phyloP scores from a whole-genome alignment of 768 basidiomycete genomes.

The Cystobasidium tubakii region DNA sequence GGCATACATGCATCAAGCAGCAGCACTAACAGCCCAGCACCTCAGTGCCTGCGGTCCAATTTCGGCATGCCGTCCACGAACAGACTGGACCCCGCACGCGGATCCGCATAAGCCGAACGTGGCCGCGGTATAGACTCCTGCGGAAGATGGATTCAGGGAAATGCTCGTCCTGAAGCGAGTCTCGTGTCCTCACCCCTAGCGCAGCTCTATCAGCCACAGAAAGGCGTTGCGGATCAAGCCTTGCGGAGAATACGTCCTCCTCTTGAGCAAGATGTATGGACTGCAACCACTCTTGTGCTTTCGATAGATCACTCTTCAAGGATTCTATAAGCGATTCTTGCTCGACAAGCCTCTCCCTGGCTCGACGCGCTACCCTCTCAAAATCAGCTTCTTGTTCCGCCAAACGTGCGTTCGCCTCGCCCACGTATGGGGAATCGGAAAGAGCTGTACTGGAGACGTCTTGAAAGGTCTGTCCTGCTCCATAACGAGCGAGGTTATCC shows the following conservation, averaged over 20 bases:
- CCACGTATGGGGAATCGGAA: neutral
- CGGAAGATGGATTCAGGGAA: neutral
- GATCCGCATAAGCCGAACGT: neutral
- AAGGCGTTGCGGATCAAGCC: neutral
- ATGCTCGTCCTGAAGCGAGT: no score
- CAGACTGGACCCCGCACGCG: neutral
- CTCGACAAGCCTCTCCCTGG: slow-evolving; percentile 15
- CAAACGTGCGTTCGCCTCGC: neutral
- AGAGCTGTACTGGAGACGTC: neutral
- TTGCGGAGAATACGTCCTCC: neutral
- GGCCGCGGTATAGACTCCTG: neutral
- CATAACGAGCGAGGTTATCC: neutral
- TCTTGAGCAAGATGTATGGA: neutral
- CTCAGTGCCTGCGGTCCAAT: neutral
- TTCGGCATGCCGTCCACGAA: neutral
- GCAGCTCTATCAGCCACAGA: neutral
- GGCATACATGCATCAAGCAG: no score
- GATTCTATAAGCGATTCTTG: neutral
- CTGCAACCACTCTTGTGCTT: neutral
- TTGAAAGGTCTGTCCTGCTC: neutral
- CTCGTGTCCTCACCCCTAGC: neutral
- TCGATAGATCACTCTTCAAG: neutral
- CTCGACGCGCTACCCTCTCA: slow-evolving; percentile 13
- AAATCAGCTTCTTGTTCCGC: neutral
- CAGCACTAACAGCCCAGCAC: neutral